A percentile compares a stretch with the other conserved stretches of the same genome.
phyloP scores from a whole-genome alignment of 2,329 filamentous ascomycete species.

The Paecilomyces niveus region DNA sequence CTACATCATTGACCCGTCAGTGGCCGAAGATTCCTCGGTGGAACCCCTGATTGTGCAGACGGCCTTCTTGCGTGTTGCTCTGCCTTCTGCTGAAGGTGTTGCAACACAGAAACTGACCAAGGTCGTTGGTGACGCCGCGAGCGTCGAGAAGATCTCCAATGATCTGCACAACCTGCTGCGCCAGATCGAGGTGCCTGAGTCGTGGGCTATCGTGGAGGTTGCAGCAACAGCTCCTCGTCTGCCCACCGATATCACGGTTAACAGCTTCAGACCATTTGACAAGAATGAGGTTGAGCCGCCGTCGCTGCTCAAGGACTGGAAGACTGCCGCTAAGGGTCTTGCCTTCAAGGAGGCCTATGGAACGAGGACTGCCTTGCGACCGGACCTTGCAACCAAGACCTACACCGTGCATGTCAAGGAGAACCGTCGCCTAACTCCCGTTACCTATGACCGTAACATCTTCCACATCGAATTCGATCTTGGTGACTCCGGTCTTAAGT shows the following conservation, averaged over 20 bases:
- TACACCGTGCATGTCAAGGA: conserved; percentile 86
- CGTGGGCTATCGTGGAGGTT: conserved; percentile 67
- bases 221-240: conserved; percentile 36
- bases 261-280: conserved; percentile 75
- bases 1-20: conserved; percentile 66
- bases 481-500: conserved; percentile 81
- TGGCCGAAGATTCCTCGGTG: conserved; percentile 59
- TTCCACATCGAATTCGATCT: conserved; percentile 99
- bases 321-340: conserved; percentile 76
- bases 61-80: conserved; percentile 72
- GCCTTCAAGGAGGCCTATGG: conserved; percentile 92
- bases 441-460: conserved; percentile 92
- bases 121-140: conserved; percentile 53
- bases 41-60: conserved; percentile 67
- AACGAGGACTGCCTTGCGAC: conserved; percentile 66
- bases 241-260: conserved; percentile 61
- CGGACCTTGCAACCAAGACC: conserved; percentile 80
- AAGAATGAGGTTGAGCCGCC: conserved; percentile 66
- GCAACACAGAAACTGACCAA: conserved; percentile 60
- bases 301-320: conserved; percentile 66
- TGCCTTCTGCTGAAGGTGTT: conserved; percentile 56
- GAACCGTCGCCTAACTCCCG: conserved; percentile 84
- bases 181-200: conserved; percentile 65
- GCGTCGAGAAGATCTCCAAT: conserved; percentile 52
- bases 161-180: conserved; percentile 63